Evolutionary conservation across 495 filamentous ascomycete species (phyloP).

Genomic region (Aspergillus bridgeri): DNA sequence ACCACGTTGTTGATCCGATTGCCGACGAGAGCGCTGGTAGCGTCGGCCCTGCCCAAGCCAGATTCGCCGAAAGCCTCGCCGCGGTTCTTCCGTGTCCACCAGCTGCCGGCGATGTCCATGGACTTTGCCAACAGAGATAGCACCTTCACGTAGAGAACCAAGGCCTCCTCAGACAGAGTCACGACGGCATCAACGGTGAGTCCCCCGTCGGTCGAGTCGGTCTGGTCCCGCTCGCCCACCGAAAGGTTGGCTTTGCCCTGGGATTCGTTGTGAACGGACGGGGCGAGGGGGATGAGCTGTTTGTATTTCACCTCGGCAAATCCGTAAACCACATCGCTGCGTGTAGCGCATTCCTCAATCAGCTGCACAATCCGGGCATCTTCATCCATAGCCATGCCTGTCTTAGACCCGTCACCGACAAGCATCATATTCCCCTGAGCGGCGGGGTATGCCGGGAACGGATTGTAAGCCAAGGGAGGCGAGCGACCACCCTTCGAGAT

Average conservation of each 20-base stretch:
- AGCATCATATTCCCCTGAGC: constrained; percentile 57
- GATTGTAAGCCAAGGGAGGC: constrained; percentile 72
- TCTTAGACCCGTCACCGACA: constrained; percentile 61
- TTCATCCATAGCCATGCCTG: constrained; percentile 64
- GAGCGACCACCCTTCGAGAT: constrained; percentile 64
- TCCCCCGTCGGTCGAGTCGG: constrained; percentile 35
- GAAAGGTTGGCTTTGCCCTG: constrained; percentile 29
- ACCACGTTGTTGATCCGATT: constrained; percentile 86
- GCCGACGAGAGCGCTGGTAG: constrained; percentile 53
- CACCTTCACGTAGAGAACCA: constrained; percentile 94
- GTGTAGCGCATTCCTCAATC: constrained; percentile 86
- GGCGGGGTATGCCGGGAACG: constrained; percentile 81
- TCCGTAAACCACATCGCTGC: constrained; percentile 91
- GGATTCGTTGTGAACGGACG: constrained; percentile 58
- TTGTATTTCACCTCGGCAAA: constrained; percentile 99
- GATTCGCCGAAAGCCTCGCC: constrained; percentile 56
- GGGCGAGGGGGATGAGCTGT: constrained; percentile 83
- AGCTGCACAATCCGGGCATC: constrained; percentile 72
- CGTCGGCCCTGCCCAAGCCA: constrained; percentile 35
- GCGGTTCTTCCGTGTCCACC: constrained; percentile 80
- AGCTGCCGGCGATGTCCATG: constrained; percentile 93
- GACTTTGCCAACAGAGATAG: constrained; percentile 82
- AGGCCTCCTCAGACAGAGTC: constrained; percentile 84
- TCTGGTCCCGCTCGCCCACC: constrained; percentile 34
- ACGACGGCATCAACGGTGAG: constrained; percentile 85